These are phyloP conservation scores for Edaphochlamys debaryana DNA, from an alignment of 139 green algal genomes.

Conservation along the genomic window DNA sequence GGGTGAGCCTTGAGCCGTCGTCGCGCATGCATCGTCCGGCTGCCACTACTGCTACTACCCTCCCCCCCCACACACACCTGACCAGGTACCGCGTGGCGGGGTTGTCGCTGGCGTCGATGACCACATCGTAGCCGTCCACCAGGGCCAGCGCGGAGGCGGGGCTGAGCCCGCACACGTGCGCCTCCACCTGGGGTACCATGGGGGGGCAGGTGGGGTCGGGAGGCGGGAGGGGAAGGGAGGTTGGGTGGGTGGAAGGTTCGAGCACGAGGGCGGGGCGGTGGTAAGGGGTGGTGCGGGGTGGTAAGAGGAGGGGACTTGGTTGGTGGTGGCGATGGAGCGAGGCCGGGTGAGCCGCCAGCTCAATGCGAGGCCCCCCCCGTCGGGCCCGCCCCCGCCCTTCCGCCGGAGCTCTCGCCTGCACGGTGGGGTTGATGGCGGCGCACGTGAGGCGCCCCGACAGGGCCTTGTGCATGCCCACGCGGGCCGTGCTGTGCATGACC, in stretches of 20 bases:
- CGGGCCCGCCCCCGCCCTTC: no score
- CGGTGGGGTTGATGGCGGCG: conserved; percentile 72
- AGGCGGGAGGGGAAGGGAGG: no score
- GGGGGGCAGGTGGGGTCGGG: no score
- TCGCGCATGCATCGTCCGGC: neutral
- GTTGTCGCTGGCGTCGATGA: conserved; percentile 97
- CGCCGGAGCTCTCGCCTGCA: no score
- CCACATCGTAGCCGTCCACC: conserved; percentile 83
- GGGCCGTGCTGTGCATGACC: conserved; percentile 81
- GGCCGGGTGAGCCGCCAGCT: no score
- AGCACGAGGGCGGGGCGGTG: no score
- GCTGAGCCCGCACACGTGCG: conserved; percentile 70
- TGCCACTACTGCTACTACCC: neutral
- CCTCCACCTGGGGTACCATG: conserved; percentile 26
- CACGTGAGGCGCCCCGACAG: conserved; percentile 73
- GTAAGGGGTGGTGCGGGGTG: no score
- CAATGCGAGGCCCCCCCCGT: no score
- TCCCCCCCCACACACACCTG: conserved; percentile 51
- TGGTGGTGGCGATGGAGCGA: no score
- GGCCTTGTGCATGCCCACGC: conserved; percentile 83
- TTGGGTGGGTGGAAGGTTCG: no score
- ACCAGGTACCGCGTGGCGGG: conserved; percentile 92
- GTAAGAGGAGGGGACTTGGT: no score
- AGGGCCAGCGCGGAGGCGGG: conserved; percentile 80
- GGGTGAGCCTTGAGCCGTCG: no score